Base-by-base conservation (phyloP, 179 eudicot genomes). In the Beta corolliflora region DNA sequence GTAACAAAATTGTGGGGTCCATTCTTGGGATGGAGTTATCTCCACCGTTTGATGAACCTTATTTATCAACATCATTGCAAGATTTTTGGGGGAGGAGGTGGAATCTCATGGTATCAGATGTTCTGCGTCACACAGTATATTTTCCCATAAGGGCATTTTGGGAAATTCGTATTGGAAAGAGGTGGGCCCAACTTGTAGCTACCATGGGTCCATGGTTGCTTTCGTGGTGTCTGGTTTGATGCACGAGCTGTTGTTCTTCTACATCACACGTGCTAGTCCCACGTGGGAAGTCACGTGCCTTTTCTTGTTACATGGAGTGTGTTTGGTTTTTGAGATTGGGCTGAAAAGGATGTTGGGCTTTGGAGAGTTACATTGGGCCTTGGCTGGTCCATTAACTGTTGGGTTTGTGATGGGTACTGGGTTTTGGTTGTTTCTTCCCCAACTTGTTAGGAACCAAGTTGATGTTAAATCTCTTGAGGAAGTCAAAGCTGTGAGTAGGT, bases 81-180 rank as follows among this genome's bases (percentile, higher is more conserved):
- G 91, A 93, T 44, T 93, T 93, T 78, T 93, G 98, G 97, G 94
- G 93, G 0, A 79, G 79, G 29, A 82, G 97, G 63, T 93, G 96
- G 98, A 92, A 92, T 85, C 91, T 88, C 75, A 87, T 88, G 84
- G 90, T 92, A 53, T 87, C 93, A 1, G 84, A 78, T 66, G 18
- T 71, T 10, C 87, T 93, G 71, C 91, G 93, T 2, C 84, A 77
- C 64, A 89, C 94, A 0, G 70, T 91, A 41, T 89, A 93, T 85
- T 71, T 75, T 0, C 97, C 98, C 41, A 80, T 84, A 0, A 77
- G 75, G 75, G 66, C 69, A 13, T 75, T 79, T 71, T 79, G 73
- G 77, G 75, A 76, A 58, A 45, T 48, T 66, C 14, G 36, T 0
- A 3, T 85, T 19, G 90, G 90, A 1, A 75, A 56, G 0, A 71